Base-by-base conservation (phyloP, 495 filamentous ascomycete species). In the Aspergillus panamensis region DNA sequence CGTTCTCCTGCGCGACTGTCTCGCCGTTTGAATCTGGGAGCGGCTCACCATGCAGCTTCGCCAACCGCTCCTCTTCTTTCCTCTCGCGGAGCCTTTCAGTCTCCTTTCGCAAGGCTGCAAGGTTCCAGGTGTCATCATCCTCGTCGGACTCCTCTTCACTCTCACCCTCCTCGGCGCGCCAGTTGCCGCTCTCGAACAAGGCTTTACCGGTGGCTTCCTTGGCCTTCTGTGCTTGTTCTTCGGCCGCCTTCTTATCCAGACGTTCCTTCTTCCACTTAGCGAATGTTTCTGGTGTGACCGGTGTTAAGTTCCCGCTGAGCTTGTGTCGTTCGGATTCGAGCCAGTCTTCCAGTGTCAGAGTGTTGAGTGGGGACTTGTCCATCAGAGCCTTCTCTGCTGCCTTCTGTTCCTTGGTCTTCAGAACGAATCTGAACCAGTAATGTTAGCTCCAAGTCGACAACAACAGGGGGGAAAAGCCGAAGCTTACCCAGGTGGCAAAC, bases 331-430 rank as follows among this genome's bases (percentile, higher is more conserved):
- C 91, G 12, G 86, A 89, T 73, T 99, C 94, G 39, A 99, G 77
- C 80, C 94, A 99, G 72, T 99, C 94, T 76, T 99, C 94, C 45
- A 99, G 79, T 2, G 94, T 99, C 48, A 99, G 79, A 16, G 92
- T 97, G 68, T 91, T 91, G 48, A 97, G 79, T 45, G 95, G 92
- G 10, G 90, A 94, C 74, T 97, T 97, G 72, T 97, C 95, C 84
- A 96, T 82, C 54, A 96, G 69, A n/a, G 94, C 94, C 75, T 97
- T 97, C 77, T 99, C 94, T 6, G 92, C 90, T 6, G 91, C 91
- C 60, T 91, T 84, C 73, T 99, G 94, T 70, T 97, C 95, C 74
- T 92, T 96, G 17, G 94, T 99, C 80, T 97, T 97, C 58, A 99
- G 82, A 25, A 97, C 81, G 78, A 97, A 99, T 37, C 90, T 95